Evolutionary conservation across 1,284 basidiomycete genomes (phyloP).

Genomic region (Ceratobasidium papillatum): DNA sequence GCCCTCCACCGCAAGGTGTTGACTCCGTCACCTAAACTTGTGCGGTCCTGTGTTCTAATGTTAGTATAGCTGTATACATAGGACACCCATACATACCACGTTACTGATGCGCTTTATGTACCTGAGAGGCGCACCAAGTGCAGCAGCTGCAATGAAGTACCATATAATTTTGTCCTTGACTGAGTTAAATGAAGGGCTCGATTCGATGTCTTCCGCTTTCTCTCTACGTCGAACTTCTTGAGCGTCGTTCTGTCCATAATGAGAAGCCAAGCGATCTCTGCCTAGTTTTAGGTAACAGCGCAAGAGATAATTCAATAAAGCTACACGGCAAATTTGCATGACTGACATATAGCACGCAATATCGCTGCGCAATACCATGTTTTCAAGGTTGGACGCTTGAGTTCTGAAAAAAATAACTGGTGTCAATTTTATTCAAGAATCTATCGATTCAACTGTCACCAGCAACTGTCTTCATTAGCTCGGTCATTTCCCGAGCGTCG

Average conservation of each 20-base stretch:
- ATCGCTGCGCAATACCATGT: conserved; percentile 18
- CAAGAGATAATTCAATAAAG: too few species aligned
- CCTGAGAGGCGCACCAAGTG: background rate
- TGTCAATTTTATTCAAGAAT: background rate
- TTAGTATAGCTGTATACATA: background rate
- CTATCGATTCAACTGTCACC: background rate
- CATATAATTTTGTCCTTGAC: background rate
- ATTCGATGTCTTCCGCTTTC: background rate
- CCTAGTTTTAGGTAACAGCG: background rate
- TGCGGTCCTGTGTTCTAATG: background rate
- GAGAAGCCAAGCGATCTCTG: background rate
- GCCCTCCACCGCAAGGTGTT: conserved; percentile 13
- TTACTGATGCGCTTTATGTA: conserved; percentile 17
- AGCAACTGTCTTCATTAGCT: background rate
- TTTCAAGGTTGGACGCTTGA: background rate
- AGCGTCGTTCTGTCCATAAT: conserved; percentile 16
- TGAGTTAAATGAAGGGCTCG: background rate
- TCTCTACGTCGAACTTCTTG: background rate
- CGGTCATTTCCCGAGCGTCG: conserved; percentile 7
- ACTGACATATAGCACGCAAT: conserved; percentile 9
- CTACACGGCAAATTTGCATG: background rate
- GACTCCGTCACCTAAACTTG: background rate
- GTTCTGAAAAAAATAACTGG: background rate
- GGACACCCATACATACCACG: background rate
- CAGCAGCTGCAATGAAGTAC: background rate